These are phyloP conservation scores for Phytopythium mirpurense DNA, from an alignment of 352 stramenopile genomes.

Conservation along the genomic window DNA sequence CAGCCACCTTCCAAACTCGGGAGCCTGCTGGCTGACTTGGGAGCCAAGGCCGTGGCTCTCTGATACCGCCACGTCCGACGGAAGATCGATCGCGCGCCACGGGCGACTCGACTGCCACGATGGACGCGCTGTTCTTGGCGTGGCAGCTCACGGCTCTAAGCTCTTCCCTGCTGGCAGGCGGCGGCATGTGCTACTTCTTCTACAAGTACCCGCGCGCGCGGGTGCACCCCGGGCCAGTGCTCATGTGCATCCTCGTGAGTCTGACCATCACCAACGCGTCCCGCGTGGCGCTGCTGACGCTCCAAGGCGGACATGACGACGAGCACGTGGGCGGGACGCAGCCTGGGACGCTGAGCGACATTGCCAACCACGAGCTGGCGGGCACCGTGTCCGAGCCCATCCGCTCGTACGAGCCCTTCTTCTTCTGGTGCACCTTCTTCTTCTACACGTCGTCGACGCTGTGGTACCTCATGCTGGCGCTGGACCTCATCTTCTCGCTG, in stretches of 20 bases:
- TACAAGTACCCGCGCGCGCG: constrained; percentile 52
- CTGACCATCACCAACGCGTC: constrained; percentile 60
- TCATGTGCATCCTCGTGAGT: constrained; percentile 76
- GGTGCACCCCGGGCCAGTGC: constrained; percentile 61
- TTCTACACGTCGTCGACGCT: constrained; percentile 73
- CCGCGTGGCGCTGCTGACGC: constrained; percentile 53
- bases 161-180: constrained; percentile 43
- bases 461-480: constrained; percentile 82
- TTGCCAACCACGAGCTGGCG: constrained; percentile 52
- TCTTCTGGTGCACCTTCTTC: constrained; percentile 85
- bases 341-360: constrained; percentile 49
- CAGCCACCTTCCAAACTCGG: too few relatives aligned
- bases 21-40: too few relatives aligned
- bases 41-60: too few relatives aligned
- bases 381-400: constrained; percentile 16
- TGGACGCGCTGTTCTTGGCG: constrained; percentile 58
- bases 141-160: constrained; percentile 72
- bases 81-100: neutral
- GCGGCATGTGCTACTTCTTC: constrained; percentile 70
- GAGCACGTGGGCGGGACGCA: neutral
- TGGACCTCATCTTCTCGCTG: constrained; percentile 84
- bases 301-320: neutral
- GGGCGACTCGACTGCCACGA: constrained; percentile 7
- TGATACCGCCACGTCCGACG: neutral
- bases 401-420: constrained; percentile 55